Conservation (phyloP, 2,329 filamentous ascomycete genomes). For the Beauveria sp. region DNA sequence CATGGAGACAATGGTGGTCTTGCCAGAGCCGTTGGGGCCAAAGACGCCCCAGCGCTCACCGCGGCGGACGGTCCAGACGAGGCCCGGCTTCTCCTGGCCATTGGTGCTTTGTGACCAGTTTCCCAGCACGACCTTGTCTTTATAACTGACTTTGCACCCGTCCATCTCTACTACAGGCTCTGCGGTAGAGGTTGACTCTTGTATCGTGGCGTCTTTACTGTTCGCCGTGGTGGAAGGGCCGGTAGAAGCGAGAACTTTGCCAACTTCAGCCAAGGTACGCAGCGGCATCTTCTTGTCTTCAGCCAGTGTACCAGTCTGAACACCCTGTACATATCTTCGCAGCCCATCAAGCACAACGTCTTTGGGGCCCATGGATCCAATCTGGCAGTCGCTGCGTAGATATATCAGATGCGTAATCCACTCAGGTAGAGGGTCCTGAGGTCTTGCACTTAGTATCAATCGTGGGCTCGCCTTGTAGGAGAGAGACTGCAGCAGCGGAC, state of each 20-base stretch:
- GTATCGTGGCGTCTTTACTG: constrained; percentile 2
- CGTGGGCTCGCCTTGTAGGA: constrained; percentile 61
- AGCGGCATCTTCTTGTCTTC: constrained; percentile 44
- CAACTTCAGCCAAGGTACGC: constrained; percentile 42
- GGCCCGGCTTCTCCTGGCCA: constrained; percentile 47
- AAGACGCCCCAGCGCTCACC: constrained; percentile 90
- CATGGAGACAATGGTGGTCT: constrained; percentile 87
- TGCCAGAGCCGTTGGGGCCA: constrained; percentile 89
- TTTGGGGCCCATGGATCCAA: constrained; percentile 60
- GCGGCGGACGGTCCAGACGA: constrained; percentile 75
- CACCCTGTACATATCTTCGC: constrained; percentile 38
- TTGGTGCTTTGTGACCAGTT: constrained; percentile 59
- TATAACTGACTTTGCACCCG: constrained; percentile 75
- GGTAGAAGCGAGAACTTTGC: constrained; percentile 31
- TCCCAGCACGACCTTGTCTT: constrained; percentile 68
- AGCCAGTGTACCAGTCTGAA: constrained; percentile 33
- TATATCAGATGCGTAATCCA: constrained; percentile 86
- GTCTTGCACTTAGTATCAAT: constrained; percentile 68
- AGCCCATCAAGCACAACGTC: constrained; percentile 51
- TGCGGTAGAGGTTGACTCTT: constrained; percentile 30
- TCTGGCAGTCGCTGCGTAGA: constrained; percentile 57
- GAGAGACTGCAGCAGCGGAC: constrained; percentile 59
- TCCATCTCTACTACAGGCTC: constrained; percentile 80
- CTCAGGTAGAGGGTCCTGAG: constrained; percentile 78
- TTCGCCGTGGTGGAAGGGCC: constrained; percentile 8